A percentile compares a stretch with the other conserved stretches of the same genome.
These are phyloP conservation scores for Pseudopediastrum boryanum DNA, from an alignment of 139 green algal genomes.

Conservation along the genomic window DNA sequence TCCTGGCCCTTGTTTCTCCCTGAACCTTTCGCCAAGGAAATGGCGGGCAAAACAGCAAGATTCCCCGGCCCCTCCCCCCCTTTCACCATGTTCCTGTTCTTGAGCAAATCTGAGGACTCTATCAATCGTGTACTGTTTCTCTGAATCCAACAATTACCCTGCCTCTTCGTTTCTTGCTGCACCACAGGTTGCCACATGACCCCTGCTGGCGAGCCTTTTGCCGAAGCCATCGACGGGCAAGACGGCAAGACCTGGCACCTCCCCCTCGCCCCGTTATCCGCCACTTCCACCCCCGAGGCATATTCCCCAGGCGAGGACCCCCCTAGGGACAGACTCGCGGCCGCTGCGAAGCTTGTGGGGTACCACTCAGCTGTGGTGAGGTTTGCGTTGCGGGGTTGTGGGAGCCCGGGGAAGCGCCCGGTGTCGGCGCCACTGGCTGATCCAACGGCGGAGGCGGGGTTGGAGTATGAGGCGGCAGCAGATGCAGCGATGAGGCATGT, in stretches of 20 bases:
- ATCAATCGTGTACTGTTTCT: no score
- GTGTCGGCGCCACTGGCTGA: slow-evolving; percentile 83
- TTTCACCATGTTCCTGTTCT: no score
- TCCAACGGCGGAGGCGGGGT: slow-evolving; percentile 67
- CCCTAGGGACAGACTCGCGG: slow-evolving; percentile 52
- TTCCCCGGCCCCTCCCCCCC: no score
- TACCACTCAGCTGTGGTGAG: slow-evolving; percentile 78
- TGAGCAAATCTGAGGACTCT: no score
- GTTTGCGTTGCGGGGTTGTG: slow-evolving; percentile 83
- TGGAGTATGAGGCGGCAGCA: slow-evolving; percentile 35
- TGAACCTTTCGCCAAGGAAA: no score
- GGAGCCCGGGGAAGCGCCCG: slow-evolving; percentile 63
- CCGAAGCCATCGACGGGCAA: slow-evolving; percentile 76
- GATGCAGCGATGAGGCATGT: slow-evolving; percentile 83
- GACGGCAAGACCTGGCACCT: slow-evolving; percentile 79
- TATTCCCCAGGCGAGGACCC: slow-evolving; percentile 77
- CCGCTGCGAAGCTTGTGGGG: slow-evolving; percentile 60
- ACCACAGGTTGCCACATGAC: slow-evolving; percentile 57
- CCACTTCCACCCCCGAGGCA: slow-evolving; percentile 62
- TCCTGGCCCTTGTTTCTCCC: no score
- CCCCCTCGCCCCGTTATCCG: slow-evolving; percentile 72
- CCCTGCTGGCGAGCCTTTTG: slow-evolving; percentile 51
- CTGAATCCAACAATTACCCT: no score
- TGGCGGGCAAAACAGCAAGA: no score
- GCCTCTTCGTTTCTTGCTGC: not conserved